Evolutionary conservation across 1,284 basidiomycete genomes (phyloP), one percentile per base, ranked within the genome.

Genomic region (Rhizopogon parksii): DNA sequence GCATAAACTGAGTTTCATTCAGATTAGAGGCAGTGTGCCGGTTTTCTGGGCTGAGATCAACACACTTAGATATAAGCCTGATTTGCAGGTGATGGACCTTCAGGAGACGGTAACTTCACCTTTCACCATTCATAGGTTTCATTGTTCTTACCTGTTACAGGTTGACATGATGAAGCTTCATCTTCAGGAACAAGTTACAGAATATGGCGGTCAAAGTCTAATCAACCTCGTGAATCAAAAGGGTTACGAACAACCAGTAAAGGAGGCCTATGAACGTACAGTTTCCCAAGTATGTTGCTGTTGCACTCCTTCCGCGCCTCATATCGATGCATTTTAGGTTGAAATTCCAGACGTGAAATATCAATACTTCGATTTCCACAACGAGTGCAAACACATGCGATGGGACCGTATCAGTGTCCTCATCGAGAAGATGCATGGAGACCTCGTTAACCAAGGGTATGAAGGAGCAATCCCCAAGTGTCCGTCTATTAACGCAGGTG

Each of bases 21-120:
- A 99, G 72, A 93, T 88, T 49, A 79, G 96, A 58, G 96, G 96
- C 7, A 94, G 90, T 59, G 86, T 95, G 8, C 96, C 96, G 2
- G 71, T 99, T 15, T 98, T 88, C 68, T 99, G 96, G 96, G 91
- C 92, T 2, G 95, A 99, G 69, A 76, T 99, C 63, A 98, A 95
- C 70, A 99, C 93, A 45, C 67, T 99, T 56, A 80, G 94, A 56
- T 99, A 99, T 71, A 96, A 95, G 68, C 96, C 96, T 6, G 96
- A 99, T 68, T 72, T 99, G 52, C 91, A 95, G 69, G 81, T 99
- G 57, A 98, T 98, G 93, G 93, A 97, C 51, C 70, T 91, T 36
- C 82, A 85, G 49, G 83, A 91, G 57, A 90, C 93, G 30, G 89
- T 89, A 62, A 57, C 79, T 65, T 53, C 21, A 12, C 35, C 38